phyloP scores from a whole-genome alignment of 441 rosid species.

The Capsella rubella region DNA sequence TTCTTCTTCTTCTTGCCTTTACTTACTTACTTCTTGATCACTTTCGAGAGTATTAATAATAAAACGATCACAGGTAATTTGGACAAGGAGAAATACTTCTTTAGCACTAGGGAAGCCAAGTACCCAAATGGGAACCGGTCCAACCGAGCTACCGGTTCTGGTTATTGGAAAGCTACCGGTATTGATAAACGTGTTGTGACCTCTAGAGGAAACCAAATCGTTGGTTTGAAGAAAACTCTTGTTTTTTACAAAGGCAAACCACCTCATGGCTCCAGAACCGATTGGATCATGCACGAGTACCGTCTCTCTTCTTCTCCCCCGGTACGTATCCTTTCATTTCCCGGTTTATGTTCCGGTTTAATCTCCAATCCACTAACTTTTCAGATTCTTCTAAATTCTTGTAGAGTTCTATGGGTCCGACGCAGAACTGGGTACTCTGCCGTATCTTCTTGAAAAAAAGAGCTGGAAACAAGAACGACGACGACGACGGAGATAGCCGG shows the following conservation, averaged over 20 bases:
- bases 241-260: slow-evolving; percentile 96
- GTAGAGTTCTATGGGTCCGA: slow-evolving; percentile 56
- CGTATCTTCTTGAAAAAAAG: slow-evolving; percentile 92
- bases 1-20: too few species aligned
- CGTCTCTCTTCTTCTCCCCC: slow-evolving; percentile 61
- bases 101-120: slow-evolving; percentile 90
- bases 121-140: slow-evolving; percentile 96
- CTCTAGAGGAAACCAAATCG: slow-evolving; percentile 62
- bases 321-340: slow-evolving; percentile 46
- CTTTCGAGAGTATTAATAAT: neutral
- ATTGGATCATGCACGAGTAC: slow-evolving; percentile 99
- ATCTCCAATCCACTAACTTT: slow-evolving; percentile 14
- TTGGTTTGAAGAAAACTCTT: slow-evolving; percentile 96
- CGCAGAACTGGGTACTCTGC: slow-evolving; percentile 91
- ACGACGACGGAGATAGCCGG: slow-evolving; percentile 48
- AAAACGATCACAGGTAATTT: slow-evolving; percentile 33
- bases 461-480: slow-evolving; percentile 58
- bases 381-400: neutral
- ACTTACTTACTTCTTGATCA: too few species aligned
- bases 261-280: slow-evolving; percentile 84
- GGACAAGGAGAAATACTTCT: slow-evolving; percentile 86
- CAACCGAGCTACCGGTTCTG: slow-evolving; percentile 87
- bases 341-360: slow-evolving; percentile 30
- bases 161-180: slow-evolving; percentile 98
- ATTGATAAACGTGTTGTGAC: slow-evolving; percentile 77